Base-by-base conservation (phyloP, 2,329 filamentous ascomycete genomes). In the Penicillium sp. region DNA sequence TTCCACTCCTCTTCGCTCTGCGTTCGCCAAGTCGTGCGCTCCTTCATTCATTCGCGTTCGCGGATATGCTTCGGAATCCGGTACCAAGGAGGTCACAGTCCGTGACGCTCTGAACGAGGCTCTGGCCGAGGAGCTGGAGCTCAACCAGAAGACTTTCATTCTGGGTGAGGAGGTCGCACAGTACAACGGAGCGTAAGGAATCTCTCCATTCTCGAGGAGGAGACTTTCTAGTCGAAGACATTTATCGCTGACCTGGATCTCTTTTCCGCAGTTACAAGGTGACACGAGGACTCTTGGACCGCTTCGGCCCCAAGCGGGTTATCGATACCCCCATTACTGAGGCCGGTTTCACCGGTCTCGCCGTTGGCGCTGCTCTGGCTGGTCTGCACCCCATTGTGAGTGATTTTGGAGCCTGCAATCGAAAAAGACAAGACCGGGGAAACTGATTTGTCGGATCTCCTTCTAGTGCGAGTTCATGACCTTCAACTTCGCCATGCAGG, bases 401-500 rank as follows among this genome's bases (percentile, higher is more conserved):
- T 84, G 33, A 42, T 50, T 39, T 47, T 24, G 55, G 41, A 41
- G 39, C 43, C 29, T 48, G 21, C 26, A n/a, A 10, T 51, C 18
- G 38, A 39, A 28, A 46, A 28, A 26, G 15, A 9, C 42, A 24
- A 36, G 47, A 36, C 23, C 15, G 15, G 23, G 13, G 34, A 42
- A 42, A 44, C 60, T 55, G 53, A 57, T 42, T n/a, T 42, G 23
- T 42, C 49, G 4, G 47, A 42, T 36, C 36, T 16, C 38, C 18
- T 42, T 57, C 3, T 58, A 94, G 90, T 94, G 89, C 84, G 94
- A 99, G 81, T 99, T 99, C 84, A 99, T 99, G 94, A 99, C 94
- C 70, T 97, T 96, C 86, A 99, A 99, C 85, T 97, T 97, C 74
- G 93, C 94, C 76, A 99, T 99, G 94, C 94, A 99, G 81, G 90